Evolutionary conservation across 2,329 filamentous ascomycete species (phyloP).

Genomic region (Fusarium chlamydosporum): DNA sequence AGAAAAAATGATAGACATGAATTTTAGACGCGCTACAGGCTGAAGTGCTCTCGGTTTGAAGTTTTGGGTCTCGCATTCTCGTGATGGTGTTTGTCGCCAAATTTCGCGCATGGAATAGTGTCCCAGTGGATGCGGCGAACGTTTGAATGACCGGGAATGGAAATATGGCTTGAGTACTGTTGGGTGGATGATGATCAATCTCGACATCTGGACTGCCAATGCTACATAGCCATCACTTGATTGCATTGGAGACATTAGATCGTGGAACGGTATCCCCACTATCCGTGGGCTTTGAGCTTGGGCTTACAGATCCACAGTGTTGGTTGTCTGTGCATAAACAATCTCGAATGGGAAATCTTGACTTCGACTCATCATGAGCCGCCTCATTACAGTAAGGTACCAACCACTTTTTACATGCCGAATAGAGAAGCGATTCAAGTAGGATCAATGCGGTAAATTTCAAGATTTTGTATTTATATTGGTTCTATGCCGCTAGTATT

Average conservation of each 20-base stretch:
- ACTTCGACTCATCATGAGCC: constrained; percentile 26
- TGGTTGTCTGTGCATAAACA: not conserved
- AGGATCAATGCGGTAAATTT: not conserved
- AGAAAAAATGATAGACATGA: constrained; percentile 37
- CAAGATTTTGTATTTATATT: not conserved
- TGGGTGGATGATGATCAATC: not conserved
- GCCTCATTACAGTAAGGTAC: not conserved
- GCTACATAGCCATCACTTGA: too few species aligned
- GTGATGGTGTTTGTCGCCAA: not conserved
- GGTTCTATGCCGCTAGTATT: not conserved
- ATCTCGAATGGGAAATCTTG: not conserved
- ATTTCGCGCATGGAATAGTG: not conserved
- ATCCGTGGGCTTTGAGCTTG: not conserved
- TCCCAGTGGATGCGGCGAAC: not conserved
- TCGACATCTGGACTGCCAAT: too few species aligned
- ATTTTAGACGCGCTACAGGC: constrained; percentile 19
- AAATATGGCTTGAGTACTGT: too few species aligned
- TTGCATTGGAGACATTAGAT: too few species aligned
- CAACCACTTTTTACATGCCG: not conserved
- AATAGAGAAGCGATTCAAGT: not conserved
- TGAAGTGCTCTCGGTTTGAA: constrained; percentile 39
- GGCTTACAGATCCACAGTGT: not conserved
- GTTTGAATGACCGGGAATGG: too few species aligned
- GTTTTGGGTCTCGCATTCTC: not conserved
- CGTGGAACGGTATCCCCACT: too few species aligned